Conservation (phyloP, 2,329 filamentous ascomycete species). For the Talaromyces amestolkiae region DNA sequence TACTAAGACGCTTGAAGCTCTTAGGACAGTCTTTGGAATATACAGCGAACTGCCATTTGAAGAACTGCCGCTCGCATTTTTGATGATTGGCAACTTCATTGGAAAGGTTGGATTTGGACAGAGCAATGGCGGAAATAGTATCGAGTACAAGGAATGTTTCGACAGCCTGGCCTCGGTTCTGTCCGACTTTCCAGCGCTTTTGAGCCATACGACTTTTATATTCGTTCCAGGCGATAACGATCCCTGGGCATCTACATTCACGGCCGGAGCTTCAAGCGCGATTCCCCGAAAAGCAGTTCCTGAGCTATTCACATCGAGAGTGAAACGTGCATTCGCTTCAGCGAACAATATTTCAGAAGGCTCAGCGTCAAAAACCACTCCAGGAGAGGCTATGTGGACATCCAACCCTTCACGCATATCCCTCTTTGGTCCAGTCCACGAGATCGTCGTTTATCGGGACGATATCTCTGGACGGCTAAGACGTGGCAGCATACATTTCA, state of each 20-base stretch:
- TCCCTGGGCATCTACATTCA: conserved; percentile 87
- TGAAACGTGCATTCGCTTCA: conserved; percentile 74
- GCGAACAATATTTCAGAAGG: conserved; percentile 69
- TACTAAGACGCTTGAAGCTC: conserved; percentile 73
- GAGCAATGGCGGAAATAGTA: conserved; percentile 72
- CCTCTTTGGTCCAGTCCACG: conserved; percentile 83
- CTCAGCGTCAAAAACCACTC: conserved; percentile 49
- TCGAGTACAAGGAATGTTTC: conserved; percentile 96
- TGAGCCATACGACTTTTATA: conserved; percentile 77
- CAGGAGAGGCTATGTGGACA: conserved; percentile 80
- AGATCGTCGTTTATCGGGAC: conserved; percentile 83
- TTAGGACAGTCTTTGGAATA: conserved; percentile 71
- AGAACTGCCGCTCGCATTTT: conserved; percentile 71
- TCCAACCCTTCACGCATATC: conserved; percentile 80
- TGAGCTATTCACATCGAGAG: conserved; percentile 82
- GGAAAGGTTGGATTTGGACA: conserved; percentile 59
- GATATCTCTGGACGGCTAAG: conserved; percentile 78
- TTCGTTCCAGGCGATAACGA: conserved; percentile 97
- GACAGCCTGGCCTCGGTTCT: conserved; percentile 80
- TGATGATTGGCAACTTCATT: conserved; percentile 82
- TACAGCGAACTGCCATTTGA: conserved; percentile 67
- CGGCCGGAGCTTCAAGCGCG: conserved; percentile 46
- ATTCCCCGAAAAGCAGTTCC: conserved; percentile 61
- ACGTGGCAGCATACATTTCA: conserved; percentile 63
- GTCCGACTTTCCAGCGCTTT: conserved; percentile 75